Conservation (phyloP, 495 filamentous ascomycete species). For the Ascodesmis nigricans region DNA sequence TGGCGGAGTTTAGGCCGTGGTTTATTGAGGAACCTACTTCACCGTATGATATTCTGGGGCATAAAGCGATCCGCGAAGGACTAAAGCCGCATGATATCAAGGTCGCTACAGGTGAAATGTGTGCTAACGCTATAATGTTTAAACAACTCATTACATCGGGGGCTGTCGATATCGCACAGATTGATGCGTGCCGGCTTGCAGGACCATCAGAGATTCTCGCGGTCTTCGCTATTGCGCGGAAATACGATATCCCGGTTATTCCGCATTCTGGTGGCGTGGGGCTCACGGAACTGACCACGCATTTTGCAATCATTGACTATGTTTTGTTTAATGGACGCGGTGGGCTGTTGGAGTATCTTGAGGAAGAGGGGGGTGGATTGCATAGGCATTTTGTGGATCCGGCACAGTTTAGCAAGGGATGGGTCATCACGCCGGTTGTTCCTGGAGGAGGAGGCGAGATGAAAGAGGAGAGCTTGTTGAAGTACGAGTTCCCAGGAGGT, state of each 20-base stretch:
- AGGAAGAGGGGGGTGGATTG: too few species aligned
- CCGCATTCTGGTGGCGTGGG: constrained; percentile 81
- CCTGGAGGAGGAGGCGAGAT: constrained; percentile 84
- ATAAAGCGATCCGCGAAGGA: constrained; percentile 63
- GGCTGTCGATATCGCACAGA: constrained; percentile 72
- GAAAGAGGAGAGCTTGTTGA: constrained; percentile 69
- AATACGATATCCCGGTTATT: constrained; percentile 62
- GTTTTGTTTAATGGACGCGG: constrained; percentile 65
- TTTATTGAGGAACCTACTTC: constrained; percentile 96
- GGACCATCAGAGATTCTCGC: constrained; percentile 85
- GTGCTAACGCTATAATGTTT: constrained; percentile 84
- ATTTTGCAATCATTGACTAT: constrained; percentile 84
- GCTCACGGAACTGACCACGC: constrained; percentile 83
- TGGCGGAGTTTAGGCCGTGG: constrained; percentile 76
- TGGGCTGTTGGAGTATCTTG: constrained; percentile 74
- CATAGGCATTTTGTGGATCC: constrained; percentile 87
- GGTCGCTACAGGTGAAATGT: constrained; percentile 91
- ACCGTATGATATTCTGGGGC: constrained; percentile 77
- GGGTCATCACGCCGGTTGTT: constrained; percentile 63
- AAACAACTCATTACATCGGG: constrained; percentile 66
- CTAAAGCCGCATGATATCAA: constrained; percentile 52
- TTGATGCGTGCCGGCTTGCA: constrained; percentile 78
- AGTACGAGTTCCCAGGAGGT: constrained; percentile 46
- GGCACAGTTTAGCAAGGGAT: constrained; percentile 56
- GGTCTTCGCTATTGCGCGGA: constrained; percentile 75